Percentiles rank a stretch among this genome's conserved stretches.
phyloP scores from a whole-genome alignment of 768 basidiomycete genomes.

The Suillus subaureus region DNA sequence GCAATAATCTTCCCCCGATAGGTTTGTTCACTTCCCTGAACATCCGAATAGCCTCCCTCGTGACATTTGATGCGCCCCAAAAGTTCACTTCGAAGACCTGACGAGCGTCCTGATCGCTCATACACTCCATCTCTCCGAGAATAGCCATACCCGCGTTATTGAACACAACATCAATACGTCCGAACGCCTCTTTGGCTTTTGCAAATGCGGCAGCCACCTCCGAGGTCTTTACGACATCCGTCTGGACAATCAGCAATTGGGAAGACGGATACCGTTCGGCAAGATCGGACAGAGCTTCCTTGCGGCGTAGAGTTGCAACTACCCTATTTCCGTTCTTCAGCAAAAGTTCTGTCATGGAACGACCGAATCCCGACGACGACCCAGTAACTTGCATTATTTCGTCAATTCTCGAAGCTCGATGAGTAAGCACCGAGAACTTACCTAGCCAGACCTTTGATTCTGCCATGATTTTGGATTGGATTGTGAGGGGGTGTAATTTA shows the following conservation, averaged over 20 bases:
- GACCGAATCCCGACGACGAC: slow-evolving; percentile 39
- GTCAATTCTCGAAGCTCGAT: neutral
- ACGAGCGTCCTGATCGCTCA: slow-evolving; percentile 33
- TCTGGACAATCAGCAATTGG: slow-evolving; percentile 25
- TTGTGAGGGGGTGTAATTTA: neutral
- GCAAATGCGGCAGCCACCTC: slow-evolving; percentile 33
- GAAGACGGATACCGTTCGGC: slow-evolving; percentile 14
- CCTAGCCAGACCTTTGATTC: slow-evolving; percentile 22
- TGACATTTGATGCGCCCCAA: slow-evolving; percentile 35
- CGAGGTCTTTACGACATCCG: slow-evolving; percentile 32
- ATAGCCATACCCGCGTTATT: slow-evolving; percentile 38
- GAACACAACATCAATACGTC: slow-evolving; percentile 40
- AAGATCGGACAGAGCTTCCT: slow-evolving; percentile 22
- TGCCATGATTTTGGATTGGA: slow-evolving; percentile 9
- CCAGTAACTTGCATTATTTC: slow-evolving; percentile 34
- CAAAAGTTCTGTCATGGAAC: slow-evolving; percentile 28
- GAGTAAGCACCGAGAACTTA: slow-evolving; percentile 1
- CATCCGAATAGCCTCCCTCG: slow-evolving; percentile 32
- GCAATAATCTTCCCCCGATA: slow-evolving; percentile 37
- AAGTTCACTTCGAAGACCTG: slow-evolving; percentile 41
- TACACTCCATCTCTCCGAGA: slow-evolving; percentile 37
- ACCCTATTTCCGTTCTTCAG: slow-evolving; percentile 37
- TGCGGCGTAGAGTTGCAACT: slow-evolving; percentile 43
- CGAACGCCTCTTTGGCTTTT: slow-evolving; percentile 32
- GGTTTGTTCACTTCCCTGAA: slow-evolving; percentile 42